A percentile compares a stretch with the other conserved stretches of the same genome.
These are phyloP conservation scores for Meira miltonrushii DNA, from an alignment of 1,284 basidiomycete species.

Conservation along the genomic window DNA sequence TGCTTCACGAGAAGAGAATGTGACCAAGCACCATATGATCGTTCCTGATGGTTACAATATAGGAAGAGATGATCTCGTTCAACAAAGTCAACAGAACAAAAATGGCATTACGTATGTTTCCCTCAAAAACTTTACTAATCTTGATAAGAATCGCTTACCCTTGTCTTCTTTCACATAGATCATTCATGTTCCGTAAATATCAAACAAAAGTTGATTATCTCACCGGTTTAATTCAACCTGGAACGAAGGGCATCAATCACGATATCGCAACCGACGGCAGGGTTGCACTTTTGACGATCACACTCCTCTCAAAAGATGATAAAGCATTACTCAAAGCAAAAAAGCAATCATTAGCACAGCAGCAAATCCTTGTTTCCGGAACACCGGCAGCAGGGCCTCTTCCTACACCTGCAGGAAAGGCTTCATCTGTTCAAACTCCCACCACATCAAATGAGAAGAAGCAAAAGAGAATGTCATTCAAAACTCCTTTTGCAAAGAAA, in stretches of 20 bases:
- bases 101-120: slow-evolving; percentile 37
- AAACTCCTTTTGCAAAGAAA: too few relatives aligned
- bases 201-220: slow-evolving; percentile 57
- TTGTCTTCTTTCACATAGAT: slow-evolving; percentile 1
- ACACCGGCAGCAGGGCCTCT: too few relatives aligned
- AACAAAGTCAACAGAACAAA: slow-evolving; percentile 16
- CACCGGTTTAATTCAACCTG: slow-evolving; percentile 59
- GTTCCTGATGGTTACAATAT: slow-evolving; percentile 50
- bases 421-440: too few relatives aligned
- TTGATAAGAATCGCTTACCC: not conserved
- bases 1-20: slow-evolving; percentile 47
- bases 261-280: slow-evolving; percentile 46
- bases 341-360: too few relatives aligned
- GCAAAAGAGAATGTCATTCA: too few relatives aligned
- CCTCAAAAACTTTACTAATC: slow-evolving; percentile 39
- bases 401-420: too few relatives aligned
- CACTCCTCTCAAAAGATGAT: slow-evolving; percentile 11
- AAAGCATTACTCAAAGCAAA: slow-evolving; percentile 5
- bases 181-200: slow-evolving; percentile 47
- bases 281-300: slow-evolving; percentile 35
- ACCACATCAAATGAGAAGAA: too few relatives aligned
- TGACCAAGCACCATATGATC: slow-evolving; percentile 46
- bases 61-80: slow-evolving; percentile 47
- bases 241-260: slow-evolving; percentile 58
- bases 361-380: too few relatives aligned